A percentile compares a stretch with the other conserved stretches of the same genome.
Evolutionary conservation across 176 grass and related monocot species (phyloP).

Genomic region (Hordeum vulgare): MorexV3_pseudomolecules_assembly NC_058524.1:314354212-314354711

Average conservation of each 20-base stretch:
- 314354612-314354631: slow-evolving; percentile 48
- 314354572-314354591: slow-evolving; percentile 45
- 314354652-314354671: background rate
- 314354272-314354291: slow-evolving; percentile 59
- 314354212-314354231: background rate
- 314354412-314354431: background rate
- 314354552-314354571: slow-evolving; percentile 31
- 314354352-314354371: slow-evolving; percentile 42
- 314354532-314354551: slow-evolving; percentile 38
- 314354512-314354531: slow-evolving; percentile 39
- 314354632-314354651: slow-evolving; percentile 43
- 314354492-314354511: slow-evolving; percentile 5
- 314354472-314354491: background rate
- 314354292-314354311: slow-evolving; percentile 59
- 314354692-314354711: background rate
- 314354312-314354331: slow-evolving; percentile 44
- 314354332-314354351: slow-evolving; percentile 71
- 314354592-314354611: slow-evolving; percentile 51
- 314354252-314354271: slow-evolving; percentile 45
- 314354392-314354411: slow-evolving; percentile 24
- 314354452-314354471: background rate
- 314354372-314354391: slow-evolving; percentile 28
- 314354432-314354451: background rate
- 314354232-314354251: slow-evolving; percentile 44
- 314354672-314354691: background rate